Evolutionary conservation across 495 filamentous ascomycete species (phyloP).

Genomic region (Xylaria sp.): DNA sequence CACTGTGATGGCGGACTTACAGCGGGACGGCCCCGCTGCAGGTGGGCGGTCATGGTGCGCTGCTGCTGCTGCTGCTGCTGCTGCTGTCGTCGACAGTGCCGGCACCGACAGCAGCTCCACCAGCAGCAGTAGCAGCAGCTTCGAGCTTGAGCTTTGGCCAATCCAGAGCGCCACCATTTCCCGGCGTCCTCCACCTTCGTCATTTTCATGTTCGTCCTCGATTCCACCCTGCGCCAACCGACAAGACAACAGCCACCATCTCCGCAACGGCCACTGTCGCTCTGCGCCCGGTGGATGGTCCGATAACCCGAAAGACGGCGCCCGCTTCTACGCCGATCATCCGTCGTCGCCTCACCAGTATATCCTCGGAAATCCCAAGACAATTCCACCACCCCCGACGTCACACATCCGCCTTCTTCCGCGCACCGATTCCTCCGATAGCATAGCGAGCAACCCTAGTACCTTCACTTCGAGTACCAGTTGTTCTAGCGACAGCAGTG

Average conservation of each 20-base stretch:
- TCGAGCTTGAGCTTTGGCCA: conserved; percentile 32
- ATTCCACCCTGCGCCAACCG: conserved; percentile 2
- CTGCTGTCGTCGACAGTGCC: conserved; percentile 22
- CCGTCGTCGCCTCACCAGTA: too few relatives aligned
- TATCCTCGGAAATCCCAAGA: not conserved
- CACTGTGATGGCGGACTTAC: conserved; percentile 2
- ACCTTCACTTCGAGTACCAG: not conserved
- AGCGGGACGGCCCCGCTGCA: conserved; percentile 29
- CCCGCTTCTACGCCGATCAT: not conserved
- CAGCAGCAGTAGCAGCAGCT: not conserved
- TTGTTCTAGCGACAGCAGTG: not conserved
- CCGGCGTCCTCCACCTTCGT: conserved; percentile 7
- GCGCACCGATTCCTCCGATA: conserved; percentile 20
- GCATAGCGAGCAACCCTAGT: not conserved
- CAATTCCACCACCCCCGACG: not conserved
- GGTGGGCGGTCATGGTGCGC: not conserved
- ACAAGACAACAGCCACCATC: not conserved
- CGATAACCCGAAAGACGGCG: not conserved
- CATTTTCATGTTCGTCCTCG: conserved; percentile 4
- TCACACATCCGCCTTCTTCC: conserved; percentile 13
- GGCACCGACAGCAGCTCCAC: conserved; percentile 22
- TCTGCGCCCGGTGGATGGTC: not conserved
- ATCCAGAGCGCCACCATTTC: not conserved
- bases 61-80: not conserved
- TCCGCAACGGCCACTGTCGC: not conserved